Evolutionary conservation across 2,329 filamentous ascomycete genomes (phyloP).

Genomic region (Knoxdaviesia proteae): DNA sequence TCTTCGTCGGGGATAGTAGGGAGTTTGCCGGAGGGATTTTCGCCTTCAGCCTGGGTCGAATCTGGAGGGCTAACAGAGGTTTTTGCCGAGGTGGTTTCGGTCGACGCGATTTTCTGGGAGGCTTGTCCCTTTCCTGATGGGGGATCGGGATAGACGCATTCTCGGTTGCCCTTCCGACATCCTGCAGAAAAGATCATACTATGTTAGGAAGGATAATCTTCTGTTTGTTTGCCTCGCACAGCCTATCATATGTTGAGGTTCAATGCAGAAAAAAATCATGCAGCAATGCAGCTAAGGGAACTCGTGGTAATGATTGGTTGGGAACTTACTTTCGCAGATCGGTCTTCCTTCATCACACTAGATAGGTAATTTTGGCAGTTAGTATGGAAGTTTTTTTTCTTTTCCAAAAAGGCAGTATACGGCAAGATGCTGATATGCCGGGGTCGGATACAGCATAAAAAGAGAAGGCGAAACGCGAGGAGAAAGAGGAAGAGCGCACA

Average conservation of each 20-base stretch:
- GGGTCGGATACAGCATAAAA: too few species aligned
- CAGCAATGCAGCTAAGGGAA: not conserved
- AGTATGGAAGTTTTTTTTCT: conserved; percentile 2
- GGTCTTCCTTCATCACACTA: conserved; percentile 84
- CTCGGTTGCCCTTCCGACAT: conserved; percentile 77
- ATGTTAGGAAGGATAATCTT: too few species aligned
- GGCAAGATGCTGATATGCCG: too few species aligned
- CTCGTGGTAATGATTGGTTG: not conserved
- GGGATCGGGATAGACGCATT: conserved; percentile 74
- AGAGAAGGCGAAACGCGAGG: too few species aligned
- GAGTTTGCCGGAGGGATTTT: conserved; percentile 16
- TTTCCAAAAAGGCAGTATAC: not conserved
- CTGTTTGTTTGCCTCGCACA: too few species aligned
- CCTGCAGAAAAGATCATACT: conserved; percentile 23
- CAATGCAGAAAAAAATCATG: too few species aligned
- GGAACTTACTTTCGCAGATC: conserved; percentile 51
- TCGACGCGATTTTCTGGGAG: conserved; percentile 12
- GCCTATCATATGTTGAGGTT: too few species aligned
- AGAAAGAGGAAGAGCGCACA: too few species aligned
- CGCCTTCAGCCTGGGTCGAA: conserved; percentile 27
- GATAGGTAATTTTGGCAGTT: conserved; percentile 9
- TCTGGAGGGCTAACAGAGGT: conserved; percentile 29
- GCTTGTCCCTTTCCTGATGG: conserved; percentile 20
- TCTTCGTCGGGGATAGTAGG: conserved; percentile 35
- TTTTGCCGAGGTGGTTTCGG: conserved; percentile 15